Conservation (phyloP, 75 land plant species). For the Adiantum capillusveneris region DNA sequence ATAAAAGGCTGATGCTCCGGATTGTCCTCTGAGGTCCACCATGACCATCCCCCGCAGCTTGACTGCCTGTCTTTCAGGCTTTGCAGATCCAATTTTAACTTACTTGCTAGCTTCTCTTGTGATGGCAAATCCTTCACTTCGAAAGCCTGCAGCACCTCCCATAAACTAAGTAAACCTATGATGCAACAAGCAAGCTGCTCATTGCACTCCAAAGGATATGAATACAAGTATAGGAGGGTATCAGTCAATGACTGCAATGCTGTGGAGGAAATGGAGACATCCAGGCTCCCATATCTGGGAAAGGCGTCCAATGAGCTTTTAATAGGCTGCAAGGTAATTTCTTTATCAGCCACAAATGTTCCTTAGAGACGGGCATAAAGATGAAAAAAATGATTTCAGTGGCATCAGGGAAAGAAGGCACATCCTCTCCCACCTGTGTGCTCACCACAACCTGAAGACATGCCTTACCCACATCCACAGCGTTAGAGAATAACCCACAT, state of each 20-base stretch:
- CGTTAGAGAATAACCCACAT: background rate
- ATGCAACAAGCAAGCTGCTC: background rate
- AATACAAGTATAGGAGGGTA: background rate
- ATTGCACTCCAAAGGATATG: slow-evolving; percentile 1
- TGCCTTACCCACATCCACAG: background rate
- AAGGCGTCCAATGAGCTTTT: background rate
- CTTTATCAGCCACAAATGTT: background rate
- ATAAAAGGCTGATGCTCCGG: background rate
- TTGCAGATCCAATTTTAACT: background rate
- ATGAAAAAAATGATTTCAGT: background rate
- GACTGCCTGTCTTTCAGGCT: background rate
- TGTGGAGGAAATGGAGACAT: background rate
- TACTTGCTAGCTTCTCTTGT: background rate
- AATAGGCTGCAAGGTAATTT: background rate
- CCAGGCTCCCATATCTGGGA: background rate
- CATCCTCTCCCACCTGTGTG: background rate
- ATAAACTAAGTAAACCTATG: background rate
- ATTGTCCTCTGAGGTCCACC: background rate
- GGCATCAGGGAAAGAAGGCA: background rate
- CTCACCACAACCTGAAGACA: background rate
- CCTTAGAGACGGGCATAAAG: background rate
- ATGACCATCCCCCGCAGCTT: slow-evolving; percentile 3
- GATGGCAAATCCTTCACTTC: background rate
- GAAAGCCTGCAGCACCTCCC: background rate
- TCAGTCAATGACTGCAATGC: background rate